Conservation (phyloP, 257 asterid genomes). For the Solanum microdontum region DNA sequence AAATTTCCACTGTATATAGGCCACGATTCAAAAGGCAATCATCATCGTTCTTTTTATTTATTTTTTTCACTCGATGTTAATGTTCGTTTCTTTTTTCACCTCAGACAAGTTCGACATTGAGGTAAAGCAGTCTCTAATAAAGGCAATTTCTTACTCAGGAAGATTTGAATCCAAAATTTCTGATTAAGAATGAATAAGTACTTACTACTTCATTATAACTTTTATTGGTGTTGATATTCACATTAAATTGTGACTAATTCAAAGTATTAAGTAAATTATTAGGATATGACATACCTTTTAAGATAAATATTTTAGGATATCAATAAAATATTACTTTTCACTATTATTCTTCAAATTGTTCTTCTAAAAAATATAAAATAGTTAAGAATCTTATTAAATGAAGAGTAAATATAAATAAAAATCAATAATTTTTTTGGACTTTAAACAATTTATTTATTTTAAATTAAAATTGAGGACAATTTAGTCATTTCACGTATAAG, state of each 20-base stretch:
- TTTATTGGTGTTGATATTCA: too few relatives aligned
- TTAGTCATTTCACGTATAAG: too few relatives aligned
- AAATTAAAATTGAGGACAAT: background rate
- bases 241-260: background rate
- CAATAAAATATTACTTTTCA: background rate
- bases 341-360: background rate
- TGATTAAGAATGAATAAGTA: too few relatives aligned
- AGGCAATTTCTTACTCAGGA: accelerated
- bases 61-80: background rate
- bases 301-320: background rate
- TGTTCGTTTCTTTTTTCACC: background rate
- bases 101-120: too few relatives aligned
- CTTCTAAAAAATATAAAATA: background rate
- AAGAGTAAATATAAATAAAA: background rate
- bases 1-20: background rate
- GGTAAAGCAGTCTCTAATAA: too few relatives aligned
- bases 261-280: background rate
- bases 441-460: background rate
- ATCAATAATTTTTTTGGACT: background rate
- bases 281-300: background rate
- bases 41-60: background rate
- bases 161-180: too few relatives aligned
- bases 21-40: background rate
- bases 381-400: background rate
- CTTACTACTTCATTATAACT: too few relatives aligned